Conservation (phyloP, 768 basidiomycete species). For the Steccherinum ochraceum region DNA sequence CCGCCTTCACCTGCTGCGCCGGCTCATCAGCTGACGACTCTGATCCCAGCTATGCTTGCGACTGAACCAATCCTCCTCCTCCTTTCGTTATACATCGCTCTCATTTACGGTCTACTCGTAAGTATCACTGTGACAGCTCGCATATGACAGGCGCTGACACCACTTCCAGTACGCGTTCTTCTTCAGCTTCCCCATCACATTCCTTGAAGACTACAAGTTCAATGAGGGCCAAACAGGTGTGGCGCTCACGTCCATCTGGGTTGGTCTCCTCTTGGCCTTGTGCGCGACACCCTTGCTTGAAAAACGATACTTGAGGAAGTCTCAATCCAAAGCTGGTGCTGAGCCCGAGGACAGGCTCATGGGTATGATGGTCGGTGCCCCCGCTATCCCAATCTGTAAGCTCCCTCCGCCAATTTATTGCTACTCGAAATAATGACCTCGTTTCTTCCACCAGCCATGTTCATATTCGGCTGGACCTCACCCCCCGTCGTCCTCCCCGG, state of each 20-base stretch:
- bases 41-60: conserved; percentile 28
- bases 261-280: conserved; percentile 31
- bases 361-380: conserved; percentile 32
- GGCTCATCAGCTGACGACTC: too few species aligned
- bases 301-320: conserved; percentile 26
- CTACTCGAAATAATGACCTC: neutral
- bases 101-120: conserved; percentile 34
- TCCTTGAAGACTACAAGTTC: conserved; percentile 29
- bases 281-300: conserved; percentile 28
- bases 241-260: conserved; percentile 33
- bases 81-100: conserved; percentile 37
- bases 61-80: conserved; percentile 41
- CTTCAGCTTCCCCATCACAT: conserved; percentile 31
- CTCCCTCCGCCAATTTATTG: too few species aligned
- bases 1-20: neutral
- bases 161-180: conserved; percentile 26
- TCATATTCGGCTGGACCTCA: conserved; percentile 39
- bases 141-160: conserved; percentile 2
- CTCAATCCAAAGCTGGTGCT: conserved; percentile 29
- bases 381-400: conserved; percentile 26
- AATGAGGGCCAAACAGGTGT: conserved; percentile 32
- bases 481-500: conserved; percentile 28
- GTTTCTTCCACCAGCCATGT: conserved; percentile 22
- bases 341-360: conserved; percentile 36
- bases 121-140: conserved; percentile 5